Evolutionary conservation across 495 filamentous ascomycete genomes (phyloP).

Genomic region (Chaetomium tenue): DNA sequence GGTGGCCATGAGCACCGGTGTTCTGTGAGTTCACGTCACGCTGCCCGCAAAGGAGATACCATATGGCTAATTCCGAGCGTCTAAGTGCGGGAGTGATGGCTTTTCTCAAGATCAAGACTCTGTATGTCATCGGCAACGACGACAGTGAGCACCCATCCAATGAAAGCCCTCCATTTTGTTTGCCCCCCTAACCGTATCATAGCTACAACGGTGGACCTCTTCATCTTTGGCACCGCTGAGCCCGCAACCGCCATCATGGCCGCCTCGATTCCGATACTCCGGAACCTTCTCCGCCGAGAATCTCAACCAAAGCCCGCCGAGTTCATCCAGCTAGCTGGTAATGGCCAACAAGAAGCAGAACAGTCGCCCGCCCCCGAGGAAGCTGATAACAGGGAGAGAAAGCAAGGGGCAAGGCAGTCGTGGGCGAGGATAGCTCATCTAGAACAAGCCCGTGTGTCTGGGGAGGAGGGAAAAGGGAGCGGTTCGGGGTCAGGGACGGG

Average conservation of each 20-base stretch:
- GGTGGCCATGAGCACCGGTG: slow-evolving; percentile 33
- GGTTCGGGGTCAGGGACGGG: neutral
- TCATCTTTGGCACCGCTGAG: slow-evolving; percentile 20
- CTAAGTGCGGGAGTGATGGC: slow-evolving; percentile 21
- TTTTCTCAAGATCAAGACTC: slow-evolving; percentile 22
- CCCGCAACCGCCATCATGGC: slow-evolving; percentile 18
- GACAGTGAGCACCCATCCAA: slow-evolving; percentile 1
- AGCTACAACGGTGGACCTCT: slow-evolving; percentile 18
- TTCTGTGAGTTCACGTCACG: slow-evolving; percentile 12
- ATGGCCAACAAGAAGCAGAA: neutral
- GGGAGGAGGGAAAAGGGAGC: neutral
- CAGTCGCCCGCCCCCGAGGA: neutral
- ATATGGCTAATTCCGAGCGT: neutral
- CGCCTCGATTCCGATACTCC: slow-evolving; percentile 13
- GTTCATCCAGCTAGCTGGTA: neutral
- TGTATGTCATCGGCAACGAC: slow-evolving; percentile 17
- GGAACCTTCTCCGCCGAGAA: slow-evolving; percentile 2
- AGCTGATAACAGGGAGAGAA: too few species aligned
- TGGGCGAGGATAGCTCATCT: slow-evolving; percentile 1
- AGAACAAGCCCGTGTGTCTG: neutral
- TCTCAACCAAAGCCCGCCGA: neutral
- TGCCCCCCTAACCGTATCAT: neutral
- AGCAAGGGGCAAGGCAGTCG: neutral
- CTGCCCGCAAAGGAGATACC: neutral
- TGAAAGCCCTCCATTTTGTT: neutral